phyloP scores from a whole-genome alignment of 192 early-diverging fungal species.

The Umbelopsis sp. region DNA sequence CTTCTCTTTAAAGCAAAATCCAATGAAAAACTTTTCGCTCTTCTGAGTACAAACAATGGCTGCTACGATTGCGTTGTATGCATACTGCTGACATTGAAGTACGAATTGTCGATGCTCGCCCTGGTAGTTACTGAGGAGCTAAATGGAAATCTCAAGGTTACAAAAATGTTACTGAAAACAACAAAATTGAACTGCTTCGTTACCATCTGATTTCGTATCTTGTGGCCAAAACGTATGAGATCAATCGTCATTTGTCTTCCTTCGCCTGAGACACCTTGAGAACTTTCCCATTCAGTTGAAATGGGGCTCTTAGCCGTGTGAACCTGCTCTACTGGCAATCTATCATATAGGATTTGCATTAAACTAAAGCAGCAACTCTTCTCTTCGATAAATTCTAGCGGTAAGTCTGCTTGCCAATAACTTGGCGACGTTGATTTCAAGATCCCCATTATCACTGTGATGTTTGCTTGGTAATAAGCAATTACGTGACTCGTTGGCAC shows the following conservation, averaged over 20 bases:
- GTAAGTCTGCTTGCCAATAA: constrained; percentile 24
- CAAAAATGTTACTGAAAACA: background rate
- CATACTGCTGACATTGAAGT: constrained; percentile 53
- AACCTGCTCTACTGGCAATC: constrained; percentile 38
- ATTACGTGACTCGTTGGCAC: constrained; percentile 45
- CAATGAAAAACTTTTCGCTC: constrained; percentile 52
- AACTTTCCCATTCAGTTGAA: constrained; percentile 38
- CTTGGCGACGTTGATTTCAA: constrained; percentile 38
- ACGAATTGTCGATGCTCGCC: constrained; percentile 28
- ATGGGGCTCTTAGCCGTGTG: constrained; percentile 46
- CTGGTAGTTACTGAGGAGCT: constrained; percentile 3
- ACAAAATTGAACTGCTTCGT: background rate
- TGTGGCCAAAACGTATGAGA: constrained; percentile 45
- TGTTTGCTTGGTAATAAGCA: constrained; percentile 53
- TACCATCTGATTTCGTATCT: constrained; percentile 42
- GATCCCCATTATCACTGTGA: constrained; percentile 53
- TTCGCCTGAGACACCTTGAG: constrained; percentile 29
- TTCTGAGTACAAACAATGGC: constrained; percentile 62
- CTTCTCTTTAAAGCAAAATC: constrained; percentile 66
- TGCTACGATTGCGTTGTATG: constrained; percentile 59
- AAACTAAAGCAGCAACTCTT: constrained; percentile 50
- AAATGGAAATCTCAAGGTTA: background rate
- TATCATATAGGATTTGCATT: constrained; percentile 54
- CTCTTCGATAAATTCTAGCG: constrained; percentile 33
- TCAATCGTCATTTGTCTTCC: constrained; percentile 48